Evolutionary conservation across 495 filamentous ascomycete genomes (phyloP), one percentile per base, ranked within the genome.

Genomic region (Penicillium cataractarum): DNA sequence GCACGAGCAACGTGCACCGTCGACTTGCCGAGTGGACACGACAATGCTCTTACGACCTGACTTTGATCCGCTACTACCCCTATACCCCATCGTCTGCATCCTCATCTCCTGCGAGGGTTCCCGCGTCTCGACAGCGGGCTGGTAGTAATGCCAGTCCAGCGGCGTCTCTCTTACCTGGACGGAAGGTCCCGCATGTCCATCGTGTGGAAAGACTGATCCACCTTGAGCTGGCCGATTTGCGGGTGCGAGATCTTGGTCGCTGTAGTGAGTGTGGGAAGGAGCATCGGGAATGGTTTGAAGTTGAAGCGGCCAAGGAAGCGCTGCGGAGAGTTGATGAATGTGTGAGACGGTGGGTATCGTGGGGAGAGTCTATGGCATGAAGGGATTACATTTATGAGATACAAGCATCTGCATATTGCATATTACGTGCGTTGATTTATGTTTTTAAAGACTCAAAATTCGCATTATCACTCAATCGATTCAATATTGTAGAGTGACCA

Each of bases 271-370:
- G 95, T 72, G 93, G 93, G 12, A 92, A 87, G 74, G 89, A 91
- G 66, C 96, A 99, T 76, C 80, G 87, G 39, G 95, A 99, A 74
- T 99, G 95, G 95, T 98, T 99, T 74, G 93, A 95, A 74, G 86
- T 98, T 7, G 86, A 91, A 55, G 92, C 91, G 2, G 85, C 76
- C 19, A 84, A 87, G 66, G 80, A 88, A 12, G 90, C 89, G 0
- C 77, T 98, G 12, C 84, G 78, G 58, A 83, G 75, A 26, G 89
- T 98, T 6, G 93, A 99, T 81, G 92, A 91, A 58, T 85, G 92
- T 53, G 86, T 98, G 26, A 85, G 88, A 69, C 78, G 92, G 62
- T 98, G 96, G 95, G 87, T 93, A 49, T 82, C 83, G 6, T 98
- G 93, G 91, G 90, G 78, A 5, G 86, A 90, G 72, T 78, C 60